Base-by-base conservation (phyloP, 371 early-diverging fungal genomes). In the Capillidium heterosporum region DNA sequence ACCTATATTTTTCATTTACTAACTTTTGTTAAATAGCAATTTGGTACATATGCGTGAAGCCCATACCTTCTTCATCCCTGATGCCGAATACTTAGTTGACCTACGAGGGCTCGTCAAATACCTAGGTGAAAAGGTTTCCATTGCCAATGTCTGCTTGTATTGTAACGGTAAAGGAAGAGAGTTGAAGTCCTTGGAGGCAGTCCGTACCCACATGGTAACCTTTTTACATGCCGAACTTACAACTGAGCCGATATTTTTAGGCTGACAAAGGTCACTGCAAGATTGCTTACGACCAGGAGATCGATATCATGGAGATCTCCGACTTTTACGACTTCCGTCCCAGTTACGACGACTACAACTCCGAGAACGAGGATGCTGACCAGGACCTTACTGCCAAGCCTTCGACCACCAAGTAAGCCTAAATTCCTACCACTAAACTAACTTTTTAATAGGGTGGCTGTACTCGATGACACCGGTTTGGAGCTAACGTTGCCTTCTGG, bases 61-160 rank as follows among this genome's bases (percentile, higher is more conserved):
- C 11, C 98, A 98, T 68, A 81, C 84, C 61, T 86, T 98, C 66
- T 98, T 93, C 62, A 82, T 98, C 58, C 98, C 98, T 26, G 93
- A 96, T 69, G 74, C 91, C 43, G 96, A 95, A 65, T 92, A 80
- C 62, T 65, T 96, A 51, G 82, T 82, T 2, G 91, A 95, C 57
- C 59, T 91, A 43, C 76, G 76, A 40, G 97, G 95, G 1, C 66
- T 98, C 57, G 71, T 98, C 58, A 73, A 71, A 59, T 94, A 92
- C 64, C 71, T 98, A 41, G 94, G 85, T 26, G 94, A 95, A 65
- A 96, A 95, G 69, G 71, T 98, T 59, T 75, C 87, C 7, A 80
- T 91, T 11, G 91, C 83, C 63, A 92, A 94, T 68, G 78, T 87
- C 8, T 98, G 98, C 64, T 60, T 98, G 32, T 89, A 81, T 71